Conservation (phyloP, 495 filamentous ascomycete genomes). For the Tirmania nivea region DNA sequence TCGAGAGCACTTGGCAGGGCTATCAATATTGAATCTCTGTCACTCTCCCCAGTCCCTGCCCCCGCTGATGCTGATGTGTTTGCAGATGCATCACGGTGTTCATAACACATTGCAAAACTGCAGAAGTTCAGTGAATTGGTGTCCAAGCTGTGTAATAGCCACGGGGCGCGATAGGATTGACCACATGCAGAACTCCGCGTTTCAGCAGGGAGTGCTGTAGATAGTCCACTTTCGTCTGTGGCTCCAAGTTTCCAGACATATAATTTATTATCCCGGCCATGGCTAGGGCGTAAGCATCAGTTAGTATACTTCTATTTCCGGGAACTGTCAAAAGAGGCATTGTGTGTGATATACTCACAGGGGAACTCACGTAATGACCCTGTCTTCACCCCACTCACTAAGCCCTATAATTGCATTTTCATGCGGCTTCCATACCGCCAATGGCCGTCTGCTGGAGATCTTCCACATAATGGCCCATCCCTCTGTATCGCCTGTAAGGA, state of each 20-base stretch:
- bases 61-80: constrained; percentile 2
- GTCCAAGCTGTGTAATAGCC: constrained; percentile 60
- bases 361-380: constrained; percentile 50
- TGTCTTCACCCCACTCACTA: constrained; percentile 39
- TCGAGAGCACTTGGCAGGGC: constrained; percentile 58
- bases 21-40: constrained; percentile 26
- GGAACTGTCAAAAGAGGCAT: neutral
- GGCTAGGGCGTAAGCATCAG: constrained; percentile 27
- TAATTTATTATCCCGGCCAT: constrained; percentile 77
- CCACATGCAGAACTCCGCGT: constrained; percentile 21
- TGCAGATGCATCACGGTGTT: neutral
- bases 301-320: neutral
- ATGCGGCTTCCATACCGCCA: constrained; percentile 76
- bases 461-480: constrained; percentile 82
- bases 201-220: constrained; percentile 50
- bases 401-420: constrained; percentile 54
- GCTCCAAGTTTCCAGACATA: constrained; percentile 54
- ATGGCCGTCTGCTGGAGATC: constrained; percentile 54
- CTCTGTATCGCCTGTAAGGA: constrained; percentile 73
- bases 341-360: neutral
- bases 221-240: constrained; percentile 42
- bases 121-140: constrained; percentile 96
- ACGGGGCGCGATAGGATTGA: constrained; percentile 34
- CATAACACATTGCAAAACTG: constrained; percentile 41
- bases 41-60: constrained; percentile 11